phyloP scores from a whole-genome alignment of 331 rosid species.

The Ulmus americana region DNA sequence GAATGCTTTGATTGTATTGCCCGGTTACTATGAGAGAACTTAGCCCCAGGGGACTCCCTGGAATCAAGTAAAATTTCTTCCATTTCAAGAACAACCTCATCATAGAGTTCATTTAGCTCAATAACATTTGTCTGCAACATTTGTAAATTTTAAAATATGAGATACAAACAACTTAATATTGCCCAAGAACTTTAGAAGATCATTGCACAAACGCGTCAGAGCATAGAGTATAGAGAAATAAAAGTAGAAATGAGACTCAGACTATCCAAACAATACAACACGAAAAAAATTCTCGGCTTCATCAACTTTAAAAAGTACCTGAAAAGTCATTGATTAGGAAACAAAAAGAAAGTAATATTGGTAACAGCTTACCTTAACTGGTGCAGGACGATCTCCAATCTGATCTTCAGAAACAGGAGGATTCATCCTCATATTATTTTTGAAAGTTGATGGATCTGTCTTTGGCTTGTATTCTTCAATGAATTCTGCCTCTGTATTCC shows the following conservation, averaged over 20 bases:
- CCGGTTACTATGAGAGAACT: conserved; percentile 46
- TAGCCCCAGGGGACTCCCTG: conserved; percentile 57
- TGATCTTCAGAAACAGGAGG: conserved; percentile 28
- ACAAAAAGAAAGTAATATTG: conserved; percentile 12
- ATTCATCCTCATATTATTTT: conserved; percentile 23
- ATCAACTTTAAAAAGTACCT: background rate
- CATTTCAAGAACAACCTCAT: conserved; percentile 88
- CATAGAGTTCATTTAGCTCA: conserved; percentile 57
- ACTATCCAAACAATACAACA: background rate
- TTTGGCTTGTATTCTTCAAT: conserved; percentile 31
- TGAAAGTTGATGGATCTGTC: conserved; percentile 23
- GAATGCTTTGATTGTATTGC: conserved; percentile 41
- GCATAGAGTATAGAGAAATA: background rate
- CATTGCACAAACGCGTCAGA: background rate
- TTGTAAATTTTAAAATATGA: conserved; percentile 11
- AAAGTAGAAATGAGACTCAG: background rate
- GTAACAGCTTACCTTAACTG: conserved; percentile 49
- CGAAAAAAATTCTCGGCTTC: background rate
- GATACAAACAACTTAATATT: conserved; percentile 3
- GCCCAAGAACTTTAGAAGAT: background rate
- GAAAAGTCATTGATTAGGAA: background rate
- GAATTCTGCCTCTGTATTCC: conserved; percentile 29
- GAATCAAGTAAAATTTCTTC: conserved; percentile 91
- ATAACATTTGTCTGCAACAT: conserved; percentile 56
- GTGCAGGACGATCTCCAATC: conserved; percentile 24